Conservation (phyloP, 768 basidiomycete genomes). For the Mycena rosella region DNA sequence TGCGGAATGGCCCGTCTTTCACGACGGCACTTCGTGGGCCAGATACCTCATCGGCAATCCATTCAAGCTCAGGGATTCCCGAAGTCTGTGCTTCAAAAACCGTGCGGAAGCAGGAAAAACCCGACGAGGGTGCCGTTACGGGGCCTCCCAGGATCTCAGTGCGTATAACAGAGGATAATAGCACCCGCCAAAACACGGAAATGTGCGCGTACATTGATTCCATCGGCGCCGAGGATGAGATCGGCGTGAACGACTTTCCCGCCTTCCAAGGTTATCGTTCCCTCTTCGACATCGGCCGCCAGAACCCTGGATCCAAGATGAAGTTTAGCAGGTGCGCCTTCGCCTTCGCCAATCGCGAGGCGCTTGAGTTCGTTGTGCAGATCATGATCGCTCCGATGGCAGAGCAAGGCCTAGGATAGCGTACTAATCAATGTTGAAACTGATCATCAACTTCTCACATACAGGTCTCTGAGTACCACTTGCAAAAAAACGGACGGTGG, state of each 20-base stretch:
- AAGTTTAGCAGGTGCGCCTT: conserved; percentile 15
- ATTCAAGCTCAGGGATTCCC: conserved; percentile 14
- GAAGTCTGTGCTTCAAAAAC: conserved; percentile 9
- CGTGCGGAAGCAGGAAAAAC: conserved; percentile 17
- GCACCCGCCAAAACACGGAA: not conserved
- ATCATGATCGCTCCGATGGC: conserved; percentile 28
- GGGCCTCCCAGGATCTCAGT: conserved; percentile 13
- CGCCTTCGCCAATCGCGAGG: conserved; percentile 20
- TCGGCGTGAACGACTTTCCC: conserved; percentile 51
- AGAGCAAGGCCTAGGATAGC: not conserved
- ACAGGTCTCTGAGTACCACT: not conserved
- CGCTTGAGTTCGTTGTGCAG: conserved; percentile 25
- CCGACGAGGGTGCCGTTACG: not conserved
- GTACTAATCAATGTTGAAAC: too few relatives aligned
- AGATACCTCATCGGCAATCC: not conserved
- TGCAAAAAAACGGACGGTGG: not conserved
- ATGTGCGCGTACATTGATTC: conserved; percentile 28
- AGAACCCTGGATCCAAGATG: conserved; percentile 15
- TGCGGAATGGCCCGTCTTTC: not conserved
- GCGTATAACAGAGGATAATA: conserved; percentile 14
- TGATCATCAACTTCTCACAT: not conserved
- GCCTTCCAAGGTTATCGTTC: conserved; percentile 47
- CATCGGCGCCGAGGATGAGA: conserved; percentile 29
- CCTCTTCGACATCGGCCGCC: conserved; percentile 40
- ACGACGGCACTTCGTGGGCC: not conserved